These are phyloP conservation scores for Cladophialophora chaetospira DNA, from an alignment of 2,329 filamentous ascomycete genomes.

Conservation along the genomic window DNA sequence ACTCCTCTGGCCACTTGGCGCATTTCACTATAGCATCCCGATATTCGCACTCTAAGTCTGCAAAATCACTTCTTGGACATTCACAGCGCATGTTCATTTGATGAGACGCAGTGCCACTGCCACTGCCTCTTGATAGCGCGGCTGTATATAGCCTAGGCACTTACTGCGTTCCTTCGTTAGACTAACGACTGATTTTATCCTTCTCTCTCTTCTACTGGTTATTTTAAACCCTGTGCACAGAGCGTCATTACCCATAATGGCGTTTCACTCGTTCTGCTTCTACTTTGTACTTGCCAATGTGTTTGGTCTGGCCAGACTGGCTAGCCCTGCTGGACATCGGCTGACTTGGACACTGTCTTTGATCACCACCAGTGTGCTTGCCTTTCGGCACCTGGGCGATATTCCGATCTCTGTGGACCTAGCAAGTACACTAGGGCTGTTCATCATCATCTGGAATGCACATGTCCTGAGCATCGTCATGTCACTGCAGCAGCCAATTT, in stretches of 20 bases:
- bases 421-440: neutral
- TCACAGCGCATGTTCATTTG: too few species aligned
- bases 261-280: neutral
- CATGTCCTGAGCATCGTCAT: neutral
- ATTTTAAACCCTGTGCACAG: neutral
- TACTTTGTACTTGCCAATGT: neutral
- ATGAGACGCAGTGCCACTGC: too few species aligned
- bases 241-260: neutral
- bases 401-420: neutral
- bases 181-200: too few species aligned
- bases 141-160: too few species aligned
- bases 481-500: neutral
- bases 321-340: neutral
- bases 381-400: neutral
- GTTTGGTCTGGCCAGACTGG: neutral
- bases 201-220: too few species aligned
- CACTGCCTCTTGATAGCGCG: too few species aligned
- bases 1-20: neutral
- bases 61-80: too few species aligned
- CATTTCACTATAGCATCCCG: neutral
- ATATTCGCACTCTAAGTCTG: neutral
- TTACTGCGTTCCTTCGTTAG: too few species aligned
- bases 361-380: neutral
- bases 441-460: neutral
- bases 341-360: neutral